Percentiles rank a stretch among this genome's conserved stretches.
phyloP scores from a whole-genome alignment of 2,329 filamentous ascomycete species.

The Tolypocladium tundrense region DNA sequence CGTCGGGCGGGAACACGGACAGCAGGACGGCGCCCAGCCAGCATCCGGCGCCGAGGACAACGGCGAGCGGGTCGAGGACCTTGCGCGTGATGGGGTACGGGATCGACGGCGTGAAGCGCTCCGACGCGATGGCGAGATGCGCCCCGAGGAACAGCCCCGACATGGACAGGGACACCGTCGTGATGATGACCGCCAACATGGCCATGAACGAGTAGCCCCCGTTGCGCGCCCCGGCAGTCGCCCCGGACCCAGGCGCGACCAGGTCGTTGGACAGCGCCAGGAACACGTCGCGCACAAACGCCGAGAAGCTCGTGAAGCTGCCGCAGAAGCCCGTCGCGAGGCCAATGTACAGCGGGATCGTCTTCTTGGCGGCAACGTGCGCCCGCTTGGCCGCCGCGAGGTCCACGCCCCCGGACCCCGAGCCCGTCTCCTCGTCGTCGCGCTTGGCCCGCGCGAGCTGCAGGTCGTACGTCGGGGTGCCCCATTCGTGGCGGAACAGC shows the following conservation, averaged over 20 bases:
- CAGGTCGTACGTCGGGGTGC: conserved; percentile 29
- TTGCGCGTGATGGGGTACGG: conserved; percentile 46
- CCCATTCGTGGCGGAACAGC: conserved; percentile 63
- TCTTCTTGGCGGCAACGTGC: conserved; percentile 63
- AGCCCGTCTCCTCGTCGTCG: conserved; percentile 27
- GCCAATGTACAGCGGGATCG: conserved; percentile 78
- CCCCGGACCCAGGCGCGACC: conserved; percentile 23
- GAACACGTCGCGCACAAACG: conserved; percentile 72
- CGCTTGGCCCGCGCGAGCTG: conserved; percentile 20
- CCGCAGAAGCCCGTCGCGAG: conserved; percentile 82
- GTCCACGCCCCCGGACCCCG: conserved; percentile 4
- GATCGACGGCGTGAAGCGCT: conserved; percentile 49
- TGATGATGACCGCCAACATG: conserved; percentile 61
- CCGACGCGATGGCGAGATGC: conserved; percentile 58
- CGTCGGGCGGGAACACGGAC: conserved; percentile 59
- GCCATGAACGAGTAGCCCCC: conserved; percentile 79
- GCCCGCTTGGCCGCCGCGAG: conserved; percentile 40
- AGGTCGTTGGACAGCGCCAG: conserved; percentile 70
- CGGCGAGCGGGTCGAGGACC: conserved; percentile 51
- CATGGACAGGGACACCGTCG: conserved; percentile 61
- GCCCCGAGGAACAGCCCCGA: conserved; percentile 61
- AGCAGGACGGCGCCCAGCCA: conserved; percentile 74
- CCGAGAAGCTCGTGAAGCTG: conserved; percentile 82
- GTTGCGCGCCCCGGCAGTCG: conserved; percentile 39
- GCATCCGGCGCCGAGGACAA: conserved; percentile 57